Conservation (phyloP, 2,329 filamentous ascomycete genomes). For the Fusarium piperis region DNA sequence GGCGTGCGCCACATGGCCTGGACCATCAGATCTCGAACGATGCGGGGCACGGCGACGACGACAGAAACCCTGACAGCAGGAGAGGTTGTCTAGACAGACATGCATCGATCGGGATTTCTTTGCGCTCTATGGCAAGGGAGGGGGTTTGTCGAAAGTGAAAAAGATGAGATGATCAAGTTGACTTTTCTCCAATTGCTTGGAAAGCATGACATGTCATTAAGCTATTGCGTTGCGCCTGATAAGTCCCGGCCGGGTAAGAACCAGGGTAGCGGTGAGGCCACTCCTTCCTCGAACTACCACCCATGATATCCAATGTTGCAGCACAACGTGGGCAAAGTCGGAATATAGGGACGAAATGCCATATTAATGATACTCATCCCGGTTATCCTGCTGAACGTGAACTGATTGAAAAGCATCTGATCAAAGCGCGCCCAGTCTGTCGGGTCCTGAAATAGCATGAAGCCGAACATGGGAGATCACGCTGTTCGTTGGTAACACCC, state of each 20-base stretch:
- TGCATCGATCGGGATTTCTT: background rate
- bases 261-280: background rate
- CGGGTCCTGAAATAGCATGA: background rate
- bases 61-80: background rate
- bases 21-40: constrained; percentile 33
- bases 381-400: background rate
- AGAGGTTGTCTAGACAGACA: background rate
- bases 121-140: constrained; percentile 6
- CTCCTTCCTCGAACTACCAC: background rate
- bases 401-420: background rate
- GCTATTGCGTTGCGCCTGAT: background rate
- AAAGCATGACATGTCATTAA: background rate
- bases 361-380: background rate
- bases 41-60: constrained; percentile 12
- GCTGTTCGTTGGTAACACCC: constrained; percentile 4
- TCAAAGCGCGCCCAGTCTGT: background rate
- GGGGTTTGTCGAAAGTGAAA: background rate
- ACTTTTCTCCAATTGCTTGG: background rate
- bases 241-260: background rate
- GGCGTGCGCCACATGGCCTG: constrained; percentile 34
- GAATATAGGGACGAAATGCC: background rate
- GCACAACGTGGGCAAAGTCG: background rate
- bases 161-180: background rate
- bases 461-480: background rate
- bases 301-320: background rate